These are phyloP conservation scores for Amanita brunnescens DNA, from an alignment of 768 basidiomycete genomes.

Conservation along the genomic window DNA sequence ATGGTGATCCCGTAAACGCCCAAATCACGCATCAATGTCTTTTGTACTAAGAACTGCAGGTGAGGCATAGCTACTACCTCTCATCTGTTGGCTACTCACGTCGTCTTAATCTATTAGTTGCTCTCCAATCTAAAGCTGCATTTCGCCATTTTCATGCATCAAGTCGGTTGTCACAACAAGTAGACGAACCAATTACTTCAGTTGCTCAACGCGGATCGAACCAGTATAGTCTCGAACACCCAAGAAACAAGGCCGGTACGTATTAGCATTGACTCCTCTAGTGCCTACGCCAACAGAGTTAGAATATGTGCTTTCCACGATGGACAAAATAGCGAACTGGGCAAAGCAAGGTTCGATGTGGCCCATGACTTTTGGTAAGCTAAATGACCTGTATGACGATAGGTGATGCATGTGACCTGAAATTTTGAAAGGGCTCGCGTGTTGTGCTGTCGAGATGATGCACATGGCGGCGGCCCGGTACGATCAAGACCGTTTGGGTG, in stretches of 20 bases:
- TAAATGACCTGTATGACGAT: background rate
- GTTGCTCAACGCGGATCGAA: conserved; percentile 76
- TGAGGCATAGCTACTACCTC: background rate
- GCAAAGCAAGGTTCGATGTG: conserved; percentile 97
- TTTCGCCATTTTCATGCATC: background rate
- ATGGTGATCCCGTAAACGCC: background rate
- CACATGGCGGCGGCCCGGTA: conserved; percentile 99
- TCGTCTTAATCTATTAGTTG: too few species aligned
- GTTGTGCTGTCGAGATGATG: conserved; percentile 99
- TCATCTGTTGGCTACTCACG: background rate
- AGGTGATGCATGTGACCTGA: background rate
- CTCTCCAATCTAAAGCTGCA: background rate
- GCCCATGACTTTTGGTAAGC: conserved; percentile 99
- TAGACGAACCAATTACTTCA: conserved; percentile 53
- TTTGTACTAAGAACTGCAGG: background rate
- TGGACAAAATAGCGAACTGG: conserved; percentile 98
- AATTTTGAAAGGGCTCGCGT: conserved; percentile 71
- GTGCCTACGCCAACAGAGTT: conserved; percentile 3
- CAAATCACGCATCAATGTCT: background rate
- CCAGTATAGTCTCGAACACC: conserved; percentile 79
- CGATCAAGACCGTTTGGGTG: conserved; percentile 94
- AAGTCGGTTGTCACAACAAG: background rate
- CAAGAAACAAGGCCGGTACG: conserved; percentile 83
- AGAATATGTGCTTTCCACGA: conserved; percentile 95
- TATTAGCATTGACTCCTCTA: conserved; percentile 4